These are phyloP conservation scores for Leccinum obscurum DNA, from an alignment of 768 basidiomycete genomes.

Conservation along the genomic window DNA sequence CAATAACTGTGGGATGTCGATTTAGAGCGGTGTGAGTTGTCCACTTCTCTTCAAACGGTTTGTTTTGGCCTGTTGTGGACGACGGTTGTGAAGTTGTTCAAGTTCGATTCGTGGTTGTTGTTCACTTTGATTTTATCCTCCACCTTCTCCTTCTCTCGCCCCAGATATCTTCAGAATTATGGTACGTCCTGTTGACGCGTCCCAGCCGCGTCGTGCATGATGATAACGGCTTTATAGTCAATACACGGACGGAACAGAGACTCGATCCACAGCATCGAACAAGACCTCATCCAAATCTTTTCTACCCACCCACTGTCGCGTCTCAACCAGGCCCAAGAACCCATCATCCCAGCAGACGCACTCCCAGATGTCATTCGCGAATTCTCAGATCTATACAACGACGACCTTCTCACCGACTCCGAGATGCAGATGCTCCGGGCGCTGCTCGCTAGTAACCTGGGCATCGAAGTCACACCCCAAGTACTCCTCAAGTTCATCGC, in stretches of 20 bases:
- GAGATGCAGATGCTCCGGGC: conserved; percentile 62
- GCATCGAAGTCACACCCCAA: conserved; percentile 67
- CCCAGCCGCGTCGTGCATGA: conserved; percentile 1
- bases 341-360: conserved; percentile 68
- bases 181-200: conserved; percentile 25
- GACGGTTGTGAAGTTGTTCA: not conserved
- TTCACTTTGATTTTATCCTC: conserved; percentile 6
- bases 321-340: conserved; percentile 56
- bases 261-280: conserved; percentile 70
- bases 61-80: not conserved
- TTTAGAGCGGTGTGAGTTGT: no score
- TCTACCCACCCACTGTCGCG: conserved; percentile 60
- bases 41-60: no score
- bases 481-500: conserved; percentile 67
- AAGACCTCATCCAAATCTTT: conserved; percentile 68
- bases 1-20: no score
- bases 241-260: conserved; percentile 62
- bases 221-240: conserved; percentile 22
- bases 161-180: conserved; percentile 19
- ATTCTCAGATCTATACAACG: conserved; percentile 59
- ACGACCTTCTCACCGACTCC: conserved; percentile 62
- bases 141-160: not conserved
- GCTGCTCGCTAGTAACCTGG: conserved; percentile 58
- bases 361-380: conserved; percentile 68
- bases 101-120: conserved; percentile 9